Base-by-base conservation (phyloP, 257 asterid species). In the Echites panduratus region DNA sequence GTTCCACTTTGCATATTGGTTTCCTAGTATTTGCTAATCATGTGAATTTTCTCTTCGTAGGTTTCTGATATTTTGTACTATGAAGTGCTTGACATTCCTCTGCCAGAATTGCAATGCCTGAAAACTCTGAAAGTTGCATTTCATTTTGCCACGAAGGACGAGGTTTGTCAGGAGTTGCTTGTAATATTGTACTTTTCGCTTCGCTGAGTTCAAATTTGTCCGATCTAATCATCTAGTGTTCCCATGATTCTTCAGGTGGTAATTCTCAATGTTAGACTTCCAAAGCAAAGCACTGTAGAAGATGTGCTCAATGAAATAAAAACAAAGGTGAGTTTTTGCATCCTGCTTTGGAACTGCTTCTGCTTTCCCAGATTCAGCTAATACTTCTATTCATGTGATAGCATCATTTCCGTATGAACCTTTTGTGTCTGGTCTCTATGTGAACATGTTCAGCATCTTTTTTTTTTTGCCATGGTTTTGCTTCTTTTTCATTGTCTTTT, bases 1-100 rank as follows among this genome's bases (percentile, higher is more conserved):
- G 14, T 16, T 62, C 13, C 22, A 10, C 29, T 9, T 43, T 53
- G 35, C 43, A 29, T 32, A 29, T 59, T 57, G 56, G 17, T 44
- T 14, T 27, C 5, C 20, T 47, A 9, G 38, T 32, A n/a, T 17
- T 32, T 52, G 43, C 20, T 72, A 43, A 52, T 38, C 45, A 20
- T 62, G 14, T 61, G n/a, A 9, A n/a, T 52, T 78, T 75, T 72
- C 66, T 73, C 76, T 69, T 68, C 52, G 58, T 79, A 95, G 98
- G 80, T 90, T 66, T 92, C 99, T 27, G 99, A 95, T 87, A 88
- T 92, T 77, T 78, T 95, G 68, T 95, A 95, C 78, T 95, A 95
- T 49, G 99, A 95, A 84, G 96, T 95, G 77, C 86, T 95, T 85
- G 99, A 92, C 84, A 92, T 95, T 75, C 99, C 99, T 74, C 90